A percentile compares a stretch with the other conserved stretches of the same genome.
These are phyloP conservation scores for Phytophthora uliginosa DNA, from an alignment of 352 stramenopile species.

Conservation along the genomic window DNA sequence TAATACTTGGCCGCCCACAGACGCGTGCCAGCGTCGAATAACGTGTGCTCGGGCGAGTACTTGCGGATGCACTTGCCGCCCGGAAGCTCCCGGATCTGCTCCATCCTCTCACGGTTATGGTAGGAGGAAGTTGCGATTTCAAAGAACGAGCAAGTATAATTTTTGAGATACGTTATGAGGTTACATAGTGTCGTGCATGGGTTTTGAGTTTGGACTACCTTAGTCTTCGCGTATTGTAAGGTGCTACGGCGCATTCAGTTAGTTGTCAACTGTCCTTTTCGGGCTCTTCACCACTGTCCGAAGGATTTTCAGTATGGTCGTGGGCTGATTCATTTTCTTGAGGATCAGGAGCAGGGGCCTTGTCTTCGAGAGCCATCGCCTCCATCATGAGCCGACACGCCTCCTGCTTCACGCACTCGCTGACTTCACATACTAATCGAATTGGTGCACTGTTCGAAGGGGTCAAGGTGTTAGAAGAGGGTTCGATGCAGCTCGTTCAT, in stretches of 20 bases:
- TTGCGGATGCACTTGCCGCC: slow-evolving; percentile 62
- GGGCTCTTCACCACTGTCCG: neutral
- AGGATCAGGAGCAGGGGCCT: neutral
- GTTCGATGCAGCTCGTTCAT: neutral
- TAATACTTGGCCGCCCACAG: slow-evolving; percentile 59
- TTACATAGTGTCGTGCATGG: neutral
- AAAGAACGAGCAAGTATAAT: neutral
- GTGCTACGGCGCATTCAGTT: neutral
- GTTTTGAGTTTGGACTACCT: neutral
- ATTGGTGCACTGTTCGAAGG: slow-evolving; percentile 18
- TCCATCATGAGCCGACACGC: slow-evolving; percentile 23
- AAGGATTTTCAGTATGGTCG: neutral
- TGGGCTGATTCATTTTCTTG: neutral
- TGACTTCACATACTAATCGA: slow-evolving; percentile 17
- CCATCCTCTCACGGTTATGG: slow-evolving; percentile 24
- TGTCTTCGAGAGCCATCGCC: slow-evolving; percentile 11
- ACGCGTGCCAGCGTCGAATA: slow-evolving; percentile 58
- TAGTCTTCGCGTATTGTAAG: too few relatives aligned
- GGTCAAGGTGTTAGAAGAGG: neutral
- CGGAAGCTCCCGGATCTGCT: slow-evolving; percentile 37
- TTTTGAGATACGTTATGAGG: neutral
- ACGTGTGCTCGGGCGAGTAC: slow-evolving; percentile 60
- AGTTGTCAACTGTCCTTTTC: neutral
- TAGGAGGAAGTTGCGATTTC: neutral
- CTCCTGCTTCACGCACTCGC: slow-evolving; percentile 25